A percentile compares a stretch with the other conserved stretches of the same genome.
Conservation (phyloP, 2,329 filamentous ascomycete genomes). For the Penicillium sp. region DNA sequence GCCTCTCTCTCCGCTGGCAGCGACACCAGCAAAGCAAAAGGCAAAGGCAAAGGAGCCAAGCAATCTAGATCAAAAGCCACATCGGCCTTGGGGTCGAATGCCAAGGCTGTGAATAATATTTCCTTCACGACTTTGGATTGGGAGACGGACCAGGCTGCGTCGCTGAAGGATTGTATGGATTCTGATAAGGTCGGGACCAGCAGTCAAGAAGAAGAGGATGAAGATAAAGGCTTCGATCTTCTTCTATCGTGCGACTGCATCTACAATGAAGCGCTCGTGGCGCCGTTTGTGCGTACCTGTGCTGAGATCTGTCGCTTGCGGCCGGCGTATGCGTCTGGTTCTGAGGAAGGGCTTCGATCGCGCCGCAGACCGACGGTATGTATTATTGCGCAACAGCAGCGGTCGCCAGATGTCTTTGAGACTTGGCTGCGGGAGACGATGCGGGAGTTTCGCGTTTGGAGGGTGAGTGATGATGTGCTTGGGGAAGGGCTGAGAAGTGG, state of each 20-base stretch:
- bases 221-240: constrained; percentile 60
- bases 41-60: constrained; percentile 7
- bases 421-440: constrained; percentile 72
- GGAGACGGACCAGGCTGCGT: constrained; percentile 58
- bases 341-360: constrained; percentile 13
- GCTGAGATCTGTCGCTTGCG: constrained; percentile 68
- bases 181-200: background rate
- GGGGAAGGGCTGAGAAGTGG: constrained; percentile 59
- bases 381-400: constrained; percentile 83
- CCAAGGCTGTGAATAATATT: constrained; percentile 43
- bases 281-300: constrained; percentile 79
- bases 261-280: constrained; percentile 84
- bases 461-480: constrained; percentile 65
- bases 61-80: background rate
- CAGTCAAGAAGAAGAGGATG: constrained; percentile 21
- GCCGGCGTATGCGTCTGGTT: constrained; percentile 22
- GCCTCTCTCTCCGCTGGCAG: background rate
- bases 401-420: constrained; percentile 81
- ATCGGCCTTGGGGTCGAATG: background rate
- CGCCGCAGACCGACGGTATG: constrained; percentile 59
- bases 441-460: constrained; percentile 69
- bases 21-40: constrained; percentile 7
- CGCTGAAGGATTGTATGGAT: constrained; percentile 37
- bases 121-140: constrained; percentile 71
- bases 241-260: constrained; percentile 90